Evolutionary conservation across 2,329 filamentous ascomycete genomes (phyloP), one percentile per base, ranked within the genome.

Genomic region (Fusarium chlamydosporum): DNA sequence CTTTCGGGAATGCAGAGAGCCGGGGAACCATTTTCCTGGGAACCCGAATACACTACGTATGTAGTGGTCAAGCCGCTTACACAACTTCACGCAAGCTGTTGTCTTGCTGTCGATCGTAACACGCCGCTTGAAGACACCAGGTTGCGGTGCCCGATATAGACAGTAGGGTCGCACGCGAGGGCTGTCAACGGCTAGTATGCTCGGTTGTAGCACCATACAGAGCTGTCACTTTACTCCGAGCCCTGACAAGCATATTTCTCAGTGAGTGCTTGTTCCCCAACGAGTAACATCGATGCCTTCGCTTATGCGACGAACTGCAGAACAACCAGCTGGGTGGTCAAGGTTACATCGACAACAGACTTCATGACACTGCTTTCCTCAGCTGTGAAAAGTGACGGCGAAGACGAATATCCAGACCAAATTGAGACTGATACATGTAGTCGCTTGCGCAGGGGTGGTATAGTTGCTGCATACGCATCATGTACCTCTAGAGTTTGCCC

Each of bases 1-100:
- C 37, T 50, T 59, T 62, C 61, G 58, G 56, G 48, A 67, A 54
- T 60, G 57, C 15, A 62, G 35, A 61, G 54, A 55, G 45, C 67
- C 59, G 47, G 62, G 41, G 67, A 72, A 62, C 69, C 67, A 59
- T 41, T 31, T 64, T 62, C 46, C 57, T 71, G 59, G 69, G 60
- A 72, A 56, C 47, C 54, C 31, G 55, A 60, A 54, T 45, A 46
- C 59, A 68, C 56, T 55, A 55, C 53, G 64, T 41, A 51, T 54
- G 51, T 55, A 55, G 48, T 56, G 52, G 48, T 37, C 56, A 70
- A 73, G 70, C 67, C 67, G 58, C 65, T 69, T 71, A 71, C 70
- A 72, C 61, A 69, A 64, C 66, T 54, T 67, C 64, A 55, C 53
- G 55, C 61, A 72, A 58, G 45, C 35, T 60, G 50, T 67, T 51